Evolutionary conservation across 1,284 basidiomycete genomes (phyloP).

Genomic region (Erythrobasidium hasegawianum): DNA sequence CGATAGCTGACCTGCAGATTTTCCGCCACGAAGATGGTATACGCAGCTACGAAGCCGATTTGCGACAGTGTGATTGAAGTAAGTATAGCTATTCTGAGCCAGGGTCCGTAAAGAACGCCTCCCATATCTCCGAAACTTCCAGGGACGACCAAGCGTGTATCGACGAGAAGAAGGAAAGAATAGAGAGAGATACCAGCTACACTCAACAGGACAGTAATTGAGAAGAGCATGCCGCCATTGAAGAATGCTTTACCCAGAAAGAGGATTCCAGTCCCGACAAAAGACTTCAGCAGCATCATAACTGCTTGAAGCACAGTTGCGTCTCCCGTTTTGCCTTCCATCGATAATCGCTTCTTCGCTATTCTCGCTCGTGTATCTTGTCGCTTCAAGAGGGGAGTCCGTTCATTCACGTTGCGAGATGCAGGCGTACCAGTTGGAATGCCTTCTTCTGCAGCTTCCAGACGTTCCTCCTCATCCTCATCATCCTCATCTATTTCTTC

Average conservation of each 20-base stretch:
- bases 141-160: constrained; percentile 81
- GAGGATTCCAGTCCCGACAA: constrained; percentile 92
- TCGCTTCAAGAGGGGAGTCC: constrained; percentile 46
- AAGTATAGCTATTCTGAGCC: constrained; percentile 87
- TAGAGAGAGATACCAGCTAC: constrained; percentile 87
- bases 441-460: constrained; percentile 42
- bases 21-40: constrained; percentile 89
- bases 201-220: constrained; percentile 67
- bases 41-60: constrained; percentile 71
- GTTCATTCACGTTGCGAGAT: constrained; percentile 52
- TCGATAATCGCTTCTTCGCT: constrained; percentile 50
- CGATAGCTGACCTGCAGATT: constrained; percentile 6
- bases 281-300: constrained; percentile 89
- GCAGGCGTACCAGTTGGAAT: constrained; percentile 40
- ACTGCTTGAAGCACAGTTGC: constrained; percentile 83
- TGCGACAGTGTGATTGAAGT: constrained; percentile 85
- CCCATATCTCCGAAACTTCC: constrained; percentile 97
- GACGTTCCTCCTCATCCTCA: constrained; percentile 57
- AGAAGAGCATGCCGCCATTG: constrained; percentile 94
- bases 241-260: constrained; percentile 93
- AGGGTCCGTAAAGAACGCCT: constrained; percentile 82
- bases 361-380: constrained; percentile 28
- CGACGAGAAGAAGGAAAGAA: constrained; percentile 87
- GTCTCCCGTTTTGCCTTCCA: constrained; percentile 58
- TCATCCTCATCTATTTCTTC: constrained; percentile 81